Percentiles rank a stretch among this genome's conserved stretches.
Evolutionary conservation across 2,329 filamentous ascomycete genomes (phyloP).

Genomic region (Cercospora canescens): DNA sequence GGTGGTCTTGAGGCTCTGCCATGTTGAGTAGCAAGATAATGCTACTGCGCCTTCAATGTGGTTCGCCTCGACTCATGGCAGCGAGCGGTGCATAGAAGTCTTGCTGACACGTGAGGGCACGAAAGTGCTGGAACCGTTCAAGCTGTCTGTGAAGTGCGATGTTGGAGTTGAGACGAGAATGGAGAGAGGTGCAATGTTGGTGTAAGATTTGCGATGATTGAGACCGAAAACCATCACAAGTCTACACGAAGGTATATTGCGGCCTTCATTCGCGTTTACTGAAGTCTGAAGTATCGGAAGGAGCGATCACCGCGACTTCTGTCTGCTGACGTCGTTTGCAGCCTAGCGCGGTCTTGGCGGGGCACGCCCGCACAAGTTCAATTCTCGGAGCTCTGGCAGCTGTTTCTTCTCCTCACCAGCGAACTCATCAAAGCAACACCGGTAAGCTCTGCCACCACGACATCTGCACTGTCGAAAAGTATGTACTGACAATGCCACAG

Average conservation of each 20-base stretch:
- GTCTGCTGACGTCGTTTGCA: constrained; percentile 7
- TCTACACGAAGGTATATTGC: background rate
- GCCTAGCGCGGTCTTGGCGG: constrained; percentile 16
- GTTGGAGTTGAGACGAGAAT: background rate
- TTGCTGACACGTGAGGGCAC: background rate
- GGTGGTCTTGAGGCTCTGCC: constrained; percentile 5
- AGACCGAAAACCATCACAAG: background rate
- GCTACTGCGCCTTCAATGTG: no score
- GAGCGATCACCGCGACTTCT: constrained; percentile 7
- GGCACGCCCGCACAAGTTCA: constrained; percentile 14
- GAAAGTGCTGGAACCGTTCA: constrained; percentile 7
- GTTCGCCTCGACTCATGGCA: no score
- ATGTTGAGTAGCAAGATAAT: constrained; percentile 23
- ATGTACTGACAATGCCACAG: constrained; percentile 26
- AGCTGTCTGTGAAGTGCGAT: background rate
- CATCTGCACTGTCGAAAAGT: background rate
- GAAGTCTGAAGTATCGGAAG: background rate
- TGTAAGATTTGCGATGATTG: no score
- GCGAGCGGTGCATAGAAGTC: background rate
- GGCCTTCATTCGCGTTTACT: background rate
- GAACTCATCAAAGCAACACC: constrained; percentile 24
- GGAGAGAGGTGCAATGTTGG: background rate
- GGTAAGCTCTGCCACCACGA: constrained; percentile 1
- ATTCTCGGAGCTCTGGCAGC: constrained; percentile 16
- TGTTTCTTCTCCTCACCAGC: constrained; percentile 15